Evolutionary conservation across 73 alveolate species (phyloP).

Genomic region (Strombidium stylifer): DNA sequence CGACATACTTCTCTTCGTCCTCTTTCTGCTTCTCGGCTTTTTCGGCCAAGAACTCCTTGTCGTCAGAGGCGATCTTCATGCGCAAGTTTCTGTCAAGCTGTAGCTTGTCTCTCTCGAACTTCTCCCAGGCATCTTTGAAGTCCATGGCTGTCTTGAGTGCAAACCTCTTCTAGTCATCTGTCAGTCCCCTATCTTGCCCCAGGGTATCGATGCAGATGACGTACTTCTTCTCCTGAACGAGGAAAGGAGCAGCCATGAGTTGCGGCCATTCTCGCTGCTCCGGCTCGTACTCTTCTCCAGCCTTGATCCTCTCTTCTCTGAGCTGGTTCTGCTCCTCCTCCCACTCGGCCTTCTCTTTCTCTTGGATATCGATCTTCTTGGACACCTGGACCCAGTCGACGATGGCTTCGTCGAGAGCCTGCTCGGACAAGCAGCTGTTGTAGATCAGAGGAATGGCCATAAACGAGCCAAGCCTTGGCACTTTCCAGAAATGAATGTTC

Average conservation of each 20-base stretch:
- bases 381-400: conserved; percentile 76
- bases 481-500: conserved; percentile 78
- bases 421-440: conserved; percentile 73
- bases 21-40: conserved; percentile 70
- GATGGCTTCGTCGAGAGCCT: conserved; percentile 78
- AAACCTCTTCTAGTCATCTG: conserved; percentile 69
- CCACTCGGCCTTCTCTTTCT: conserved; percentile 46
- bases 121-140: conserved; percentile 73
- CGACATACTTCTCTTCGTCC: conserved; percentile 72
- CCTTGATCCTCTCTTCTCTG: conserved; percentile 80
- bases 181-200: conserved; percentile 86
- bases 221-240: conserved; percentile 60
- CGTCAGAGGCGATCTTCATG: conserved; percentile 54
- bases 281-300: conserved; percentile 64
- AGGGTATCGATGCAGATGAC: conserved; percentile 89
- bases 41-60: conserved; percentile 45
- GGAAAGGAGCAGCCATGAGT: conserved; percentile 70
- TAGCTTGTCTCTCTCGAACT: conserved; percentile 71
- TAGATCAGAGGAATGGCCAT: conserved; percentile 82
- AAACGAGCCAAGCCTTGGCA: conserved; percentile 89
- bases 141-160: conserved; percentile 74
- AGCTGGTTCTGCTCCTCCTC: conserved; percentile 50
- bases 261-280: conserved; percentile 70
- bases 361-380: conserved; percentile 71
- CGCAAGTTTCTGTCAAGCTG: conserved; percentile 71